phyloP scores from a whole-genome alignment of 257 asterid genomes.

The Osmanthus fragrans region DNA sequence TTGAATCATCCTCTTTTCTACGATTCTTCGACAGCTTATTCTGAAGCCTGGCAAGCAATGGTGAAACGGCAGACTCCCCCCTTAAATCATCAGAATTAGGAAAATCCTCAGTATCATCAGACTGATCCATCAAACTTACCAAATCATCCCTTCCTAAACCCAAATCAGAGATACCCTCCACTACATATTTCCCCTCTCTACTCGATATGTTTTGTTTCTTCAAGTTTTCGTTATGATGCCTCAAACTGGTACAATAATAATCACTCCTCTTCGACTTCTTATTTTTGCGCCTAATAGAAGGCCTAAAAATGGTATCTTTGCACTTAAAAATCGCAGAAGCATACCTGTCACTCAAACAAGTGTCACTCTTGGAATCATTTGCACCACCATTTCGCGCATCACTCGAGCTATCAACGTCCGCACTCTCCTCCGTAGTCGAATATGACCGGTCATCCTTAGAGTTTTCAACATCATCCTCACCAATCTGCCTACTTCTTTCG shows the following conservation, averaged over 20 bases:
- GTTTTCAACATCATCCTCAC: slow-evolving; percentile 42
- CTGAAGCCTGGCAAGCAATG: slow-evolving; percentile 71
- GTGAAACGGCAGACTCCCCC: slow-evolving; percentile 64
- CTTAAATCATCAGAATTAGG: slow-evolving; percentile 67
- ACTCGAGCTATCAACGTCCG: slow-evolving; percentile 54
- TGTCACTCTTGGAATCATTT: slow-evolving; percentile 81
- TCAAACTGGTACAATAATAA: slow-evolving; percentile 36
- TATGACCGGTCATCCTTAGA: slow-evolving; percentile 49
- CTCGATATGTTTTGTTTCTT: slow-evolving; percentile 44
- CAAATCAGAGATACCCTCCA: slow-evolving; percentile 39
- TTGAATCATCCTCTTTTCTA: slow-evolving; percentile 72
- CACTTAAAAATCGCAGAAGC: slow-evolving; percentile 57
- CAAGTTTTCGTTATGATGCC: slow-evolving; percentile 48
- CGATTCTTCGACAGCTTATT: slow-evolving; percentile 48
- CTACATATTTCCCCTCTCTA: slow-evolving; percentile 43
- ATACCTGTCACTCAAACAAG: slow-evolving; percentile 54
- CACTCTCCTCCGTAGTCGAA: slow-evolving; percentile 51
- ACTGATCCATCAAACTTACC: slow-evolving; percentile 59
- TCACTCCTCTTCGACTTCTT: slow-evolving; percentile 56
- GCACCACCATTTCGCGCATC: slow-evolving; percentile 61
- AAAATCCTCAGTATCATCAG: slow-evolving; percentile 79
- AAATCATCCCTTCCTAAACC: slow-evolving; percentile 58
- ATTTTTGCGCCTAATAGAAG: slow-evolving; percentile 55
- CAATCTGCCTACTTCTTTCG: slow-evolving; percentile 57
- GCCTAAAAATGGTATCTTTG: slow-evolving; percentile 56